phyloP scores from a whole-genome alignment of 1,284 basidiomycete genomes.

The Fomes fomentarius region DNA sequence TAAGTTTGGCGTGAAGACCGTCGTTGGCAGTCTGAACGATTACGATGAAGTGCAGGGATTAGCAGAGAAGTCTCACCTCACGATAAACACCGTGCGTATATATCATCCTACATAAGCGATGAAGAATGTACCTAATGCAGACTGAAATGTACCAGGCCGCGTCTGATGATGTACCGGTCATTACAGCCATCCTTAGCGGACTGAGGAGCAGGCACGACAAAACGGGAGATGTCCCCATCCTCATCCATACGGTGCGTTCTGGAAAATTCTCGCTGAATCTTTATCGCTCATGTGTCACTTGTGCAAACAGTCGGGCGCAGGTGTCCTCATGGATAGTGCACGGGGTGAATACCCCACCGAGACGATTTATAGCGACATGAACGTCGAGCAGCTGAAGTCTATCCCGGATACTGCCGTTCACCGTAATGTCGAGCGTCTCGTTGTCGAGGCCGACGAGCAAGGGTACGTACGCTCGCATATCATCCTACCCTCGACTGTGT shows the following conservation, averaged over 20 bases:
- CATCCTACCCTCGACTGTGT: constrained; percentile 43
- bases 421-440: constrained; percentile 34
- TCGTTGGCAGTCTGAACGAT: constrained; percentile 27
- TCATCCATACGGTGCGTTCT: constrained; percentile 53
- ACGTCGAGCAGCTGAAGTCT: constrained; percentile 36
- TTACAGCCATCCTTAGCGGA: constrained; percentile 45
- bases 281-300: neutral
- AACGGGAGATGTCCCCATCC: constrained; percentile 42
- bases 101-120: constrained; percentile 29
- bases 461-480: constrained; percentile 44
- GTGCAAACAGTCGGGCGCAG: constrained; percentile 38
- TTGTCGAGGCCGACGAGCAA: constrained; percentile 38
- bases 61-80: constrained; percentile 27
- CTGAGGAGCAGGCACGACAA: constrained; percentile 43
- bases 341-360: constrained; percentile 34
- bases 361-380: constrained; percentile 39
- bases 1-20: constrained; percentile 28
- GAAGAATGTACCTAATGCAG: neutral
- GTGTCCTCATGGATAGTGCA: constrained; percentile 35
- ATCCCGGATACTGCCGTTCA: constrained; percentile 36
- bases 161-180: constrained; percentile 41
- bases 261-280: neutral
- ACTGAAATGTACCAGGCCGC: constrained; percentile 40
- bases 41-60: constrained; percentile 25
- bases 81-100: constrained; percentile 28